phyloP scores from a whole-genome alignment of 345 rosid genomes.

The Bruguiera sexangula region DNA sequence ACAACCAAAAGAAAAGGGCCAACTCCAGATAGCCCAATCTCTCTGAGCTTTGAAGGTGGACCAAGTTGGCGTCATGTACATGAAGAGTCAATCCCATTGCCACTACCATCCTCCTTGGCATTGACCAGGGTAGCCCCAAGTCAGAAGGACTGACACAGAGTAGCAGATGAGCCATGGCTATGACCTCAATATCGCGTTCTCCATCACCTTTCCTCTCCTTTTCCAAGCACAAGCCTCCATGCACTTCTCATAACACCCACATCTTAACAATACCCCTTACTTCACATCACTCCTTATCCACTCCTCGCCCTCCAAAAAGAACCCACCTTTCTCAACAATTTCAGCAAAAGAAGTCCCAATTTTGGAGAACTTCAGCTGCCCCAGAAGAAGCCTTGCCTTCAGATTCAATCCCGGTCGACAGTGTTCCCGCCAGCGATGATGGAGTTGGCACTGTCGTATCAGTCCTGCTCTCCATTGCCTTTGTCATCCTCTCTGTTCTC shows the following conservation, averaged over 20 bases:
- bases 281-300: slow-evolving; percentile 26
- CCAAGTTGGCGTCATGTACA: too few species aligned
- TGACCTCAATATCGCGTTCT: slow-evolving; percentile 20
- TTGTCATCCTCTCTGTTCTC: slow-evolving; percentile 57
- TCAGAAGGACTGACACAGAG: too few species aligned
- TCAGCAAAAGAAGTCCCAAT: slow-evolving; percentile 17
- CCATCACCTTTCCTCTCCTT: slow-evolving; percentile 19
- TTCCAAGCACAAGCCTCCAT: slow-evolving; percentile 30
- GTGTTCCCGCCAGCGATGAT: slow-evolving; percentile 39
- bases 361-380: slow-evolving; percentile 47
- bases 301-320: slow-evolving; percentile 19
- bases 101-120: too few species aligned
- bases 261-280: slow-evolving; percentile 8
- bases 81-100: too few species aligned
- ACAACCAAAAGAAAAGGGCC: too few species aligned
- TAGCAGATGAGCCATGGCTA: slow-evolving; percentile 30
- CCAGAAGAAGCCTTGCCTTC: slow-evolving; percentile 40
- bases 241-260: slow-evolving; percentile 20
- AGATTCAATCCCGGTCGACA: slow-evolving; percentile 31
- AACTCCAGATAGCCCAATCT: too few species aligned
- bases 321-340: slow-evolving; percentile 14
- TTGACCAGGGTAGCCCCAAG: too few species aligned
- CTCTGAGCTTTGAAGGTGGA: too few species aligned
- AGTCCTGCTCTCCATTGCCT: slow-evolving; percentile 59
- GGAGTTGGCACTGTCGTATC: slow-evolving; percentile 42